phyloP scores from a whole-genome alignment of 2,329 filamentous ascomycete genomes.

The Trichophyton schoenleinii region DNA sequence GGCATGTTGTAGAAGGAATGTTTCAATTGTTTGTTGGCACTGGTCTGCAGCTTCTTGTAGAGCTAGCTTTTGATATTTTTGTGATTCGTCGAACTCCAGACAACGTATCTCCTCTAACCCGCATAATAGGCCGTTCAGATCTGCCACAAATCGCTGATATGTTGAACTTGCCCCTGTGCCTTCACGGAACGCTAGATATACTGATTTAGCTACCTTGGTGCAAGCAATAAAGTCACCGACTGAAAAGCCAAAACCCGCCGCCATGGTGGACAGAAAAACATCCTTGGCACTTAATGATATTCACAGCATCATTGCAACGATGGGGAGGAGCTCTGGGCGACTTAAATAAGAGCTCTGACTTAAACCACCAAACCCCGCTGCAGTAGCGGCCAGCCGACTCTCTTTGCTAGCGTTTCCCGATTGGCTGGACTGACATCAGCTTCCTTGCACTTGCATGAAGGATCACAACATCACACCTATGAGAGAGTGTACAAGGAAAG shows the following conservation, averaged over 20 bases:
- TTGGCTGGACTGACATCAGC: not conserved
- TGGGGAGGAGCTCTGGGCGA: not conserved
- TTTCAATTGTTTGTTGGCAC: not conserved
- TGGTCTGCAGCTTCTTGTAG: not conserved
- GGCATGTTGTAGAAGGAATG: not conserved
- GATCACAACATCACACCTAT: not conserved
- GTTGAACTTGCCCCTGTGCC: not conserved
- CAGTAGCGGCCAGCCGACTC: not conserved
- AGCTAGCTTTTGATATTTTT: not conserved
- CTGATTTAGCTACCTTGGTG: conserved; percentile 3
- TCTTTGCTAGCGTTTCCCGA: not conserved
- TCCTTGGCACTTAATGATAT: not conserved
- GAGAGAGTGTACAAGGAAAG: not conserved
- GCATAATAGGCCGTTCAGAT: not conserved
- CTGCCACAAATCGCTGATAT: conserved; percentile 3
- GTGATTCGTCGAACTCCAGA: conserved; percentile 2
- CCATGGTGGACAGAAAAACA: conserved; percentile 1
- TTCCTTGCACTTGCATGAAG: not conserved
- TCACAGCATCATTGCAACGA: not conserved
- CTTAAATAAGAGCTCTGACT: not conserved
- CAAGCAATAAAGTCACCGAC: conserved; percentile 10
- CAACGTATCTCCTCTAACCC: conserved; percentile 1
- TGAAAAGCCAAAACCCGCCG: conserved; percentile 8
- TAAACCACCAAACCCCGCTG: not conserved
- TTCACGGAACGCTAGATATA: conserved; percentile 5